Evolutionary conservation across 306 rosid species (phyloP).

Genomic region (Morella rubra): DNA sequence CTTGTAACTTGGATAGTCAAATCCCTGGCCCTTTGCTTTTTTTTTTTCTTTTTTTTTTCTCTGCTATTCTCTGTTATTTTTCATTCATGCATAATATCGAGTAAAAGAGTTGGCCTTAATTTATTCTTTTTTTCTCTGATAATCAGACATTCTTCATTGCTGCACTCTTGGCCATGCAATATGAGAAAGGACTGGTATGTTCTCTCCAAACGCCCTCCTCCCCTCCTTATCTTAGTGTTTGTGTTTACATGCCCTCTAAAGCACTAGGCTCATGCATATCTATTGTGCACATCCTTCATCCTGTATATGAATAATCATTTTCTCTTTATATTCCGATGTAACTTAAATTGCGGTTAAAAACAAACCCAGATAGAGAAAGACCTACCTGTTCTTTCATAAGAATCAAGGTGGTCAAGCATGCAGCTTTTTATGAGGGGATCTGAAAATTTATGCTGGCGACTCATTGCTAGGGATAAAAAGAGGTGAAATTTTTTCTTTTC

Average conservation of each 20-base stretch:
- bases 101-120: conserved; percentile 1
- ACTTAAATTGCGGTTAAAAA: background rate
- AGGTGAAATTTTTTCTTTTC: background rate
- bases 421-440: background rate
- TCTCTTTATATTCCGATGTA: background rate
- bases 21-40: no score
- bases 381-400: background rate
- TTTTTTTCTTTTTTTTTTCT: no score
- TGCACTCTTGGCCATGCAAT: conserved; percentile 98
- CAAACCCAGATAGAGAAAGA: background rate
- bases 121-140: conserved; percentile 26
- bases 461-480: background rate
- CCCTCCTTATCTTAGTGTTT: background rate
- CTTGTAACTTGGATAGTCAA: no score
- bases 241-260: background rate
- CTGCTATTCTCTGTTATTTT: no score
- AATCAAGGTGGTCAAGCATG: background rate
- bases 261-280: background rate
- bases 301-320: background rate
- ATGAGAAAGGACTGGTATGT: conserved; percentile 81
- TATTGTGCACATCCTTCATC: background rate
- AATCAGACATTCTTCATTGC: conserved; percentile 97
- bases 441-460: background rate
- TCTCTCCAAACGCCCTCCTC: conserved; percentile 5
- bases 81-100: no score